Percentiles rank a stretch among this genome's conserved stretches.
Conservation (phyloP, 2,329 filamentous ascomycete species). For the Ambrosiella xylebori region DNA sequence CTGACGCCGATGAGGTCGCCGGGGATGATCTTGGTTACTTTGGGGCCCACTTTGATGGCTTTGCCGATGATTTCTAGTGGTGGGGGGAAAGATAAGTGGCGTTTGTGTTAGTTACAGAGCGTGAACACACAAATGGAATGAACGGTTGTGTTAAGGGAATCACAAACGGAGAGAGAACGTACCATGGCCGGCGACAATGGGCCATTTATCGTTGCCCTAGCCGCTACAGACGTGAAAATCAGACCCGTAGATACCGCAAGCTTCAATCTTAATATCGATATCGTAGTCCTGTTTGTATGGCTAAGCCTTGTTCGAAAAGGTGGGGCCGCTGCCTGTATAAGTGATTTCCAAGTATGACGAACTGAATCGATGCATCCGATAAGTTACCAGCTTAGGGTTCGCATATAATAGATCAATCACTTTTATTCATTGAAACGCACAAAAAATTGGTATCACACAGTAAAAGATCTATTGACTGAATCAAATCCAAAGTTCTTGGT, state of each 20-base stretch:
- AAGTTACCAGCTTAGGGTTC: neutral
- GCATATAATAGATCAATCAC: no score
- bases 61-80: constrained; percentile 43
- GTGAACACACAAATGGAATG: no score
- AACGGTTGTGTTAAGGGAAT: neutral
- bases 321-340: neutral
- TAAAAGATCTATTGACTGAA: constrained; percentile 7
- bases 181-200: constrained; percentile 43
- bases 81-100: constrained; percentile 34
- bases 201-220: constrained; percentile 40
- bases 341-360: neutral
- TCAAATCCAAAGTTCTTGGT: neutral
- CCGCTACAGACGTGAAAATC: constrained; percentile 51
- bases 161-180: neutral
- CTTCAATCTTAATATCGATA: constrained; percentile 66
- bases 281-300: constrained; percentile 42
- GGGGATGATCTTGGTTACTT: constrained; percentile 40
- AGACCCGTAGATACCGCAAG: constrained; percentile 52
- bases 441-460: neutral
- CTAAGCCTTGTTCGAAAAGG: neutral
- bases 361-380: neutral
- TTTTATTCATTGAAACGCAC: no score
- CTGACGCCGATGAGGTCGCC: constrained; percentile 53
- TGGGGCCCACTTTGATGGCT: constrained; percentile 44
- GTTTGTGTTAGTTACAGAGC: constrained; percentile 16